These are phyloP conservation scores for Globisporangium heterothallicum DNA, from an alignment of 352 stramenopile species.

Conservation along the genomic window DNA sequence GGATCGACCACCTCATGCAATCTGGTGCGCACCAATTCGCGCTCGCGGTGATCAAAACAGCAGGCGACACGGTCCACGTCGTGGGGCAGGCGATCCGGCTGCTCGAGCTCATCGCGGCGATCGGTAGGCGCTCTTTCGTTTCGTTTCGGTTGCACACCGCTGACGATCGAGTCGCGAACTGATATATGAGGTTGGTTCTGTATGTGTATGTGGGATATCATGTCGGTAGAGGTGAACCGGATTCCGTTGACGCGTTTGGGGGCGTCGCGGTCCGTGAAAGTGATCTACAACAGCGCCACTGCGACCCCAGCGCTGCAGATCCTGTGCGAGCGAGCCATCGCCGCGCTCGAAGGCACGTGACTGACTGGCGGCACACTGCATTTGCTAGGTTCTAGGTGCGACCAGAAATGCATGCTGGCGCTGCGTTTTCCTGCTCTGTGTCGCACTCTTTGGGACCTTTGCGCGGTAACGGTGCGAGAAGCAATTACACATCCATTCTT, in stretches of 20 bases:
- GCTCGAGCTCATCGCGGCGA: constrained; percentile 38
- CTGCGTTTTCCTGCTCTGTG: too few relatives aligned
- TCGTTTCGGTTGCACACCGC: too few relatives aligned
- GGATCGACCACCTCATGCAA: constrained; percentile 30
- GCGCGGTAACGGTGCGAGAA: too few relatives aligned
- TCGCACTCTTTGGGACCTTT: too few relatives aligned
- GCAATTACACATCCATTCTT: too few relatives aligned
- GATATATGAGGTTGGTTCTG: neutral
- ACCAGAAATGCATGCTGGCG: too few relatives aligned
- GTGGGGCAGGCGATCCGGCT: constrained; percentile 49
- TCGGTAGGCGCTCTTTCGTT: constrained; percentile 43
- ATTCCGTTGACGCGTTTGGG: constrained; percentile 50
- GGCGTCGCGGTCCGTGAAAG: constrained; percentile 43
- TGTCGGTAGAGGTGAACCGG: constrained; percentile 35
- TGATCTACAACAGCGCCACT: constrained; percentile 49
- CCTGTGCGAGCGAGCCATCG: constrained; percentile 48
- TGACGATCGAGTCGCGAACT: neutral
- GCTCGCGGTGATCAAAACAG: constrained; percentile 31
- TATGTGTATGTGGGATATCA: constrained; percentile 1
- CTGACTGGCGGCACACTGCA: too few relatives aligned
- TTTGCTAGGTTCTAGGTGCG: too few relatives aligned
- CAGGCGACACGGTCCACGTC: constrained; percentile 11
- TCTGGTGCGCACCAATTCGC: constrained; percentile 43
- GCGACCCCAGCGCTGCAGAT: constrained; percentile 29
- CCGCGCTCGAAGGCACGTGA: constrained; percentile 56